phyloP scores from a whole-genome alignment of 352 stramenopile species.

The Peronospora destructor region DNA sequence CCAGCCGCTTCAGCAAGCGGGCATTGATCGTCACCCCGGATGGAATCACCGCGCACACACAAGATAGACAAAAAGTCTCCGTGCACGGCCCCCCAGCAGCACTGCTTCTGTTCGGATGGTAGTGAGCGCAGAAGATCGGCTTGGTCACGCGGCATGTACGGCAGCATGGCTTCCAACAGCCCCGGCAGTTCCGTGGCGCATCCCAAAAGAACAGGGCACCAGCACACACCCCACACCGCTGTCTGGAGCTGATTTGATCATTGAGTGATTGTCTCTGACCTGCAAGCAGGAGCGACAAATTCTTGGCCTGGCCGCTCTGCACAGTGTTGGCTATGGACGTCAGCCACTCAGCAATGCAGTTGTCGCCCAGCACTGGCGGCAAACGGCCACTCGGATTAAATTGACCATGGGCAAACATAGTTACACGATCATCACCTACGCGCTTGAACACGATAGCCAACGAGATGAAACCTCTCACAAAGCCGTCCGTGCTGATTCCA shows the following conservation, averaged over 20 bases:
- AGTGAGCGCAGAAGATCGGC: conserved; percentile 72
- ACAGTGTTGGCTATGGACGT: conserved; percentile 56
- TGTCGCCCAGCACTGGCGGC: conserved; percentile 43
- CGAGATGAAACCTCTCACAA: conserved; percentile 59
- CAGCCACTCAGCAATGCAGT: conserved; percentile 50
- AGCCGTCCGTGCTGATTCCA: conserved; percentile 20
- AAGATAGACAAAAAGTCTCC: conserved; percentile 70
- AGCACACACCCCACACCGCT: conserved; percentile 52
- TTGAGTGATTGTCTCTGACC: conserved; percentile 11
- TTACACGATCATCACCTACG: conserved; percentile 48
- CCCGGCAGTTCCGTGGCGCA: conserved; percentile 43
- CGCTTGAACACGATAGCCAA: conserved; percentile 57
- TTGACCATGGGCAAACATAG: conserved; percentile 61
- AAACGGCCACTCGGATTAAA: conserved; percentile 57
- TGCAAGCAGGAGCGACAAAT: conserved; percentile 52
- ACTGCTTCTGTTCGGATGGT: conserved; percentile 27
- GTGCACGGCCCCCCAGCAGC: conserved; percentile 40
- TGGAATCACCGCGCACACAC: conserved; percentile 61
- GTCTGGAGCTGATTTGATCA: conserved; percentile 7
- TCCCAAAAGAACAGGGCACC: conserved; percentile 62
- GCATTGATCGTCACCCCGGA: conserved; percentile 59
- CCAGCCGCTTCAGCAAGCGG: conserved; percentile 51
- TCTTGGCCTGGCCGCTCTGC: conserved; percentile 68
- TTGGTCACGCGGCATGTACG: conserved; percentile 56
- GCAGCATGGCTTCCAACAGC: conserved; percentile 63